Evolutionary conservation across 2,329 filamentous ascomycete genomes (phyloP).

Genomic region (Phyllosticta paracitricarpa): DNA sequence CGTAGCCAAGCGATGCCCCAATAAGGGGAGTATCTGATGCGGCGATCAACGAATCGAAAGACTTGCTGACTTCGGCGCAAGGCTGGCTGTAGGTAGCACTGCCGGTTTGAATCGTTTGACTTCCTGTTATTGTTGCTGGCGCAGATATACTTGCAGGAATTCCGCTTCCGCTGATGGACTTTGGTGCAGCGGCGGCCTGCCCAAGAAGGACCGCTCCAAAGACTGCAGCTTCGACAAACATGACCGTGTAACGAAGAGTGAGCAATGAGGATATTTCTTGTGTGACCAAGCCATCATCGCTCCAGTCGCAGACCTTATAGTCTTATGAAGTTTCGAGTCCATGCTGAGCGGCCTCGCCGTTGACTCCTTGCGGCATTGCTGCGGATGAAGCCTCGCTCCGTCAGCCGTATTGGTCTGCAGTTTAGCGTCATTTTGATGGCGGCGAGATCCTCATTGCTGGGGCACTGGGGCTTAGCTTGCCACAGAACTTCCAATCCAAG

Average conservation of each 20-base stretch:
- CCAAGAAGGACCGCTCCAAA: background rate
- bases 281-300: background rate
- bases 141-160: background rate
- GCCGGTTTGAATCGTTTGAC: background rate
- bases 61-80: background rate
- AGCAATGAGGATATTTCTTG: background rate
- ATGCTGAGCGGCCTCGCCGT: background rate
- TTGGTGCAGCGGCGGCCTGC: background rate
- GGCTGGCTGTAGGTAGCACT: background rate
- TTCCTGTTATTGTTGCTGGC: background rate
- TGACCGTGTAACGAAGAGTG: background rate
- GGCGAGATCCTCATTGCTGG: background rate
- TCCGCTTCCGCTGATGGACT: background rate
- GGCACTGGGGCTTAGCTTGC: background rate
- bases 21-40: conserved; percentile 14
- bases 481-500: background rate
- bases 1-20: conserved; percentile 24
- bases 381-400: background rate
- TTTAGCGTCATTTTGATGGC: background rate
- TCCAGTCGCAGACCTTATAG: background rate
- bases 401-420: background rate
- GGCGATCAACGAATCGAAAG: background rate
- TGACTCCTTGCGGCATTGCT: background rate
- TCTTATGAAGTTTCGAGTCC: background rate
- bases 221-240: background rate